phyloP scores from a whole-genome alignment of 2,329 filamentous ascomycete species.

The Venturia oleaginea region DNA sequence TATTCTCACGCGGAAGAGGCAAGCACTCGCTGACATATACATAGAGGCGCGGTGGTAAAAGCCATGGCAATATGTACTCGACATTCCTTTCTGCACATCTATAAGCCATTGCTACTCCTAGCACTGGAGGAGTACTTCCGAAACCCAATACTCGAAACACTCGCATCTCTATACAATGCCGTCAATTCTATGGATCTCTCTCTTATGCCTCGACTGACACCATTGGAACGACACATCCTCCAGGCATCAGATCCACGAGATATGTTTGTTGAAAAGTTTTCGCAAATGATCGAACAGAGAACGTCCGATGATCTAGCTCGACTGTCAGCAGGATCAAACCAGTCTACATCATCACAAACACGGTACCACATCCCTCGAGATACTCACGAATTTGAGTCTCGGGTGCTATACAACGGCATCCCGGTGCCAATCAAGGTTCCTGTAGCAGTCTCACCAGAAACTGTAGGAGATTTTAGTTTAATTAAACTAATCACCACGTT shows the following conservation, averaged over 20 bases:
- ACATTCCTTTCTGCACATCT: conserved; percentile 96
- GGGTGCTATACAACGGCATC: conserved; percentile 91
- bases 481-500: conserved; percentile 97
- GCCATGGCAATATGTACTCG: conserved; percentile 98
- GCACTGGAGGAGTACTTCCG: conserved; percentile 97
- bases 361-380: conserved; percentile 76
- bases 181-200: conserved; percentile 97
- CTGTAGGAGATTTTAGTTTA: conserved; percentile 92
- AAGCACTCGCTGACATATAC: not conserved
- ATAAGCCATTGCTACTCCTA: conserved; percentile 88
- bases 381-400: conserved; percentile 95
- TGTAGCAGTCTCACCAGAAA: conserved; percentile 86
- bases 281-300: conserved; percentile 81
- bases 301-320: conserved; percentile 53
- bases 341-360: conserved; percentile 41
- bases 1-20: conserved; percentile 5
- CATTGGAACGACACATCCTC: conserved; percentile 75
- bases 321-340: conserved; percentile 26
- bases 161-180: conserved; percentile 80
- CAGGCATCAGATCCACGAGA: conserved; percentile 91
- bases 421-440: conserved; percentile 96
- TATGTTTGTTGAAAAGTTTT: conserved; percentile 95
- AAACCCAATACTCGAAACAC: conserved; percentile 74
- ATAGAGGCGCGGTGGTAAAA: conserved; percentile 84
- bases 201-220: conserved; percentile 75